phyloP scores from a whole-genome alignment of 139 green algal genomes.

The Chlamydomonas schloesseri region DNA sequence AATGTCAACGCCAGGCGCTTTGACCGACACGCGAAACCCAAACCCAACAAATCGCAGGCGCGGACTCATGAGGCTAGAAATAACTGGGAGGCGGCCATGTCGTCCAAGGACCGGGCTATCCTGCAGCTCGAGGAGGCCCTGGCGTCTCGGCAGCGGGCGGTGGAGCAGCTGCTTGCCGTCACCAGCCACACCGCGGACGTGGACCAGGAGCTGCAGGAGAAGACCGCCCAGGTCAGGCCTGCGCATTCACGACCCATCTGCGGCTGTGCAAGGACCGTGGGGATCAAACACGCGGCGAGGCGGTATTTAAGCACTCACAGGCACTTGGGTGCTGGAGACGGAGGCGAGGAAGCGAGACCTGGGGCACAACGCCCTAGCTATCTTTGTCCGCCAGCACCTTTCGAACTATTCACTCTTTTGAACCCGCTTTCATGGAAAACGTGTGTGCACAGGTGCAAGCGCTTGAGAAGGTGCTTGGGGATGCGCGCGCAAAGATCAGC shows the following conservation, averaged over 20 bases:
- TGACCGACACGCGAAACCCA: background rate
- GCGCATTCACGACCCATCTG: no score
- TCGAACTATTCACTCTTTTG: no score
- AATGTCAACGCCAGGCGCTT: background rate
- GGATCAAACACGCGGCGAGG: no score
- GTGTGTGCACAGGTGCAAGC: conserved; percentile 66
- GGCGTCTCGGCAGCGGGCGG: conserved; percentile 52
- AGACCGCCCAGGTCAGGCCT: conserved; percentile 36
- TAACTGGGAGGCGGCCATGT: conserved; percentile 79
- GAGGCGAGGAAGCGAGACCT: no score
- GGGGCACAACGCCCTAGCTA: no score
- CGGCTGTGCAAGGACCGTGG: no score
- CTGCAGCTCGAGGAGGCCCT: conserved; percentile 77
- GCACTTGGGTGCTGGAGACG: no score
- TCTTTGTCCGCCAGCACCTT: no score
- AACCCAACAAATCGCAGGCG: conserved; percentile 51
- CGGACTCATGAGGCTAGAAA: conserved; percentile 70
- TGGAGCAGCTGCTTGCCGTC: conserved; percentile 51
- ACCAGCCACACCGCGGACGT: conserved; percentile 23
- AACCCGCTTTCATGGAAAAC: no score
- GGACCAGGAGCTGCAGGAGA: conserved; percentile 33
- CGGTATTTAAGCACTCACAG: no score
- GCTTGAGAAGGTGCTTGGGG: conserved; percentile 65
- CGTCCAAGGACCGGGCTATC: conserved; percentile 77
- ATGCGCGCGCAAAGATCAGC: conserved; percentile 54